A percentile compares a stretch with the other conserved stretches of the same genome.
phyloP scores from a whole-genome alignment of 2,329 filamentous ascomycete genomes.

The Arthrocladium fulminans region DNA sequence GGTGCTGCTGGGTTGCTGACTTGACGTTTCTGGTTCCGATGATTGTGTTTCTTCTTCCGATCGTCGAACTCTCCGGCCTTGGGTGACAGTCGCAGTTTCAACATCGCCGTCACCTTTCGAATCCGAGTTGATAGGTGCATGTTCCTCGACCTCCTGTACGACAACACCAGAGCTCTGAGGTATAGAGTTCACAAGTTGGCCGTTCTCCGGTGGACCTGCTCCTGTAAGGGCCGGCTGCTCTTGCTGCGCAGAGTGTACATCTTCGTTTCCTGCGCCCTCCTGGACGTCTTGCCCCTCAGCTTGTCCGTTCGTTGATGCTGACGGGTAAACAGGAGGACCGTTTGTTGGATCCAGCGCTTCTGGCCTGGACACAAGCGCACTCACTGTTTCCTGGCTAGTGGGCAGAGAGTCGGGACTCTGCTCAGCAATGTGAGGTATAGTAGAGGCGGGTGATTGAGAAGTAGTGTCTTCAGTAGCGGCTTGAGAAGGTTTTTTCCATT shows the following conservation, averaged over 20 bases:
- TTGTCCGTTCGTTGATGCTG: too few species aligned
- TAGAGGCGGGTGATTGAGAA: neutral
- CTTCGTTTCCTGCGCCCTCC: too few species aligned
- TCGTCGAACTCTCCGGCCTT: neutral
- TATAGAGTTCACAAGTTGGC: too few species aligned
- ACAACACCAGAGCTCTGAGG: neutral
- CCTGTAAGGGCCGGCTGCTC: too few species aligned
- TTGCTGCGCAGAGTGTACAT: too few species aligned
- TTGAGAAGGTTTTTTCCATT: neutral
- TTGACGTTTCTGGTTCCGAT: constrained; percentile 2
- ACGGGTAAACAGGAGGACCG: too few species aligned
- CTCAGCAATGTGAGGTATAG: neutral
- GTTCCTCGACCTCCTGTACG: neutral
- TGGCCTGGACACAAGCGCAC: too few species aligned
- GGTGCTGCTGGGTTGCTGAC: constrained; percentile 1
- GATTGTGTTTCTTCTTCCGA: constrained; percentile 8
- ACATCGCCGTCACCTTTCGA: neutral
- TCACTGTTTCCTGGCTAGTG: too few species aligned
- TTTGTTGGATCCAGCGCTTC: too few species aligned
- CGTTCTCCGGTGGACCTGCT: too few species aligned
- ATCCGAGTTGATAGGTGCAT: neutral
- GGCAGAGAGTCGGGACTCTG: too few species aligned
- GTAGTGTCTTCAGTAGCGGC: neutral
- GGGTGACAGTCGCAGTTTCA: neutral
- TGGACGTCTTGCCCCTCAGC: too few species aligned